Conservation (phyloP, 1,284 basidiomycete species). For the Ganoderma sinense region DNA sequence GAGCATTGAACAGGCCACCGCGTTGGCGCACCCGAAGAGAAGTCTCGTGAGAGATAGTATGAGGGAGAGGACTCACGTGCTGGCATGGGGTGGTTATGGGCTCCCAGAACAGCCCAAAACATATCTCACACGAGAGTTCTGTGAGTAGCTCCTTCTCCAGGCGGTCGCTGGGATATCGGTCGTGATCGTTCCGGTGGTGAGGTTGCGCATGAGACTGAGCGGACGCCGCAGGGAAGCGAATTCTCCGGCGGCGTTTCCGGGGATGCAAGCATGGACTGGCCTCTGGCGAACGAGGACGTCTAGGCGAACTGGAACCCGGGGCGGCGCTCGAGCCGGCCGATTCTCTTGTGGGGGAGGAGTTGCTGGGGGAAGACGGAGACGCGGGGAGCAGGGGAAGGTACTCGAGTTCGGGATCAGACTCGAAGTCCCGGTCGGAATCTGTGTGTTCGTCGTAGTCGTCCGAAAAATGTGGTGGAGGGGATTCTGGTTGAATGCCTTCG, state of each 20-base stretch:
- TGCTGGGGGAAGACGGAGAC: slow-evolving; percentile 13
- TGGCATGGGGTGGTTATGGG: slow-evolving; percentile 95
- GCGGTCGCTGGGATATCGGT: slow-evolving; percentile 35
- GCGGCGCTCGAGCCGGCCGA: background rate
- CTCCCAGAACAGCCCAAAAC: slow-evolving; percentile 83
- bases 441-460: slow-evolving; percentile 34
- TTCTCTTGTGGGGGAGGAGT: slow-evolving; percentile 4
- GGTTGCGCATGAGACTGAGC: slow-evolving; percentile 24
- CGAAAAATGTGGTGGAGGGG: slow-evolving; percentile 21
- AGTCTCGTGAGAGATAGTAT: slow-evolving; percentile 51
- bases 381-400: slow-evolving; percentile 24
- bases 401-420: slow-evolving; percentile 33
- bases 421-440: slow-evolving; percentile 33
- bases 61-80: slow-evolving; percentile 66
- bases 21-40: slow-evolving; percentile 90
- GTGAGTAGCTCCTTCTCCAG: slow-evolving; percentile 77
- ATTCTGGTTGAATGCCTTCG: slow-evolving; percentile 12
- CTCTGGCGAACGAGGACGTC: slow-evolving; percentile 22
- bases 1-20: slow-evolving; percentile 87
- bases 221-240: slow-evolving; percentile 21
- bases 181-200: slow-evolving; percentile 33
- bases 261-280: slow-evolving; percentile 25
- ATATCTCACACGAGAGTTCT: slow-evolving; percentile 91
- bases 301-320: background rate
- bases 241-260: slow-evolving; percentile 35